Evolutionary conservation across 75 land plant genomes (phyloP).

Genomic region (Sequoiadendron giganteum): DNA sequence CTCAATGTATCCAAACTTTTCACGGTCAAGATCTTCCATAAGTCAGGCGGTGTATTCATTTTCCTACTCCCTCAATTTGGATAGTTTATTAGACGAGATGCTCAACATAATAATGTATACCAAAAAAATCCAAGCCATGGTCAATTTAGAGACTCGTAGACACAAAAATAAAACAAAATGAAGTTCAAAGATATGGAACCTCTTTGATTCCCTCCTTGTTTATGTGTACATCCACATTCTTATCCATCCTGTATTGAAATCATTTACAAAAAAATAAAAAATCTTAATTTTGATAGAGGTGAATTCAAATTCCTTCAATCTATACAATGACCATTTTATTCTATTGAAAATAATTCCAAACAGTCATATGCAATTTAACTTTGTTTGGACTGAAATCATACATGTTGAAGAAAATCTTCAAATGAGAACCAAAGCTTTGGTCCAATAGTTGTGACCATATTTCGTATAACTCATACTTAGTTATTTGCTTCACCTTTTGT

Average conservation of each 20-base stretch:
- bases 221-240: conserved; percentile 87
- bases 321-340: too few species aligned
- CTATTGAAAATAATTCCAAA: not conserved
- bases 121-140: not conserved
- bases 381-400: conserved; percentile 20
- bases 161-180: not conserved
- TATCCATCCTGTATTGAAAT: conserved; percentile 70
- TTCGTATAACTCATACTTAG: too few species aligned
- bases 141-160: not conserved
- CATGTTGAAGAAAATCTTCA: conserved; percentile 98
- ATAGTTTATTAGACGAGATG: conserved; percentile 88
- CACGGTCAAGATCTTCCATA: conserved; percentile 96
- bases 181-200: conserved; percentile 25
- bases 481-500: conserved; percentile 22
- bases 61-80: conserved; percentile 80
- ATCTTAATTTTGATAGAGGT: not conserved
- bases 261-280: not conserved
- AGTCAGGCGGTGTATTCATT: conserved; percentile 84
- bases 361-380: not conserved
- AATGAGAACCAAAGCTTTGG: conserved; percentile 85
- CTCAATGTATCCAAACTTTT: too few species aligned
- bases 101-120: conserved; percentile 77
- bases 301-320: too few species aligned
- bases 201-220: conserved; percentile 86
- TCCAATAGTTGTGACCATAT: conserved; percentile 84